Base-by-base conservation (phyloP, 768 basidiomycete species). In the Suillus bovinus region DNA sequence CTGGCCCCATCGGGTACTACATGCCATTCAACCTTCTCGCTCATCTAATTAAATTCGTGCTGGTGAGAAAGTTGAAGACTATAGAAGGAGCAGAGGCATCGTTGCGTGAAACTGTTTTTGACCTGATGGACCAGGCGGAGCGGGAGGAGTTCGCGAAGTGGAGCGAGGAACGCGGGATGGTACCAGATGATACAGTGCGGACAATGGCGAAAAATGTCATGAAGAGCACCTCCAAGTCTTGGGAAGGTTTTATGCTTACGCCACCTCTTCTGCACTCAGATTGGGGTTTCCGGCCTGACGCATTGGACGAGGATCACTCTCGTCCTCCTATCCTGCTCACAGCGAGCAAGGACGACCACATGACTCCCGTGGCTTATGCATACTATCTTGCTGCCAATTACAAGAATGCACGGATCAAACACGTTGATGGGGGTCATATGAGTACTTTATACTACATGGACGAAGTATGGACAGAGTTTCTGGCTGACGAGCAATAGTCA, bases 181-280 rank as follows among this genome's bases (percentile, higher is more conserved):
- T 71, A 29, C 82, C 82, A 61, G 81, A 79, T 1, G 77, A 83
- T 55, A 70, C 79, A 33, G 80, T 81, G 64, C 71, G 72, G 59
- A 68, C 71, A 59, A 71, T 82, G 61, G 82, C 81, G 3, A 64
- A 68, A 61, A 82, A 79, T 60, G 71, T 79, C 61, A 68, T 77
- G 53, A 76, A 78, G 61, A 86, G 85, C 67, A 80, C 85, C 9
- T 73, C 77, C 22, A 77, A 70, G 36, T 74, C 82, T 53, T 84
- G 84, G 84, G 80, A 76, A 47, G 86, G 86, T 1, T 84, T 84
- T 66, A 72, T 79, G 61, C 80, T 80, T 52, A 66, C 77, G 58
- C 60, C 78, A 8, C 65, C 71, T 34, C 69, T 83, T 33, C 71
- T 82, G 57, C 81, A 85, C 52, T 77, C 80, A 17, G 81, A 81